Evolutionary conservation across 2,329 filamentous ascomycete genomes (phyloP).

Genomic region (Lecanosticta acicola): DNA sequence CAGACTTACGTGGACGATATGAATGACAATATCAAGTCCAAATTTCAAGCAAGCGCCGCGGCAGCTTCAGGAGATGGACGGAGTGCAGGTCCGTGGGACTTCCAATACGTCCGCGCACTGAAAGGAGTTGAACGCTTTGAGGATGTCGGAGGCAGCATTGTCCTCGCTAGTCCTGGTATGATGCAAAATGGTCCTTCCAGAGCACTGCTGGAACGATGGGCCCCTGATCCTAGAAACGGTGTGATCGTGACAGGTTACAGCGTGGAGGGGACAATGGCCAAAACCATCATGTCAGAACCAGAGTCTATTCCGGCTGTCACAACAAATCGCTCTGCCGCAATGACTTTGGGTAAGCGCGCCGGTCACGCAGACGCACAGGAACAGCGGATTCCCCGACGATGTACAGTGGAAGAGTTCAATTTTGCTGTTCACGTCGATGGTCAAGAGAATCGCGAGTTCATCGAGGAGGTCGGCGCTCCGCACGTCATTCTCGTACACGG

Average conservation of each 20-base stretch:
- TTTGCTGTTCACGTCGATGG: slow-evolving; percentile 97
- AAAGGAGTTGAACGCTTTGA: slow-evolving; percentile 94
- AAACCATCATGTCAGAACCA: slow-evolving; percentile 89
- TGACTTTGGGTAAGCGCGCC: slow-evolving; percentile 28
- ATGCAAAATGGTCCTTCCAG: slow-evolving; percentile 92
- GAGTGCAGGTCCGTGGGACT: slow-evolving; percentile 82
- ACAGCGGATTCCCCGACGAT: slow-evolving; percentile 84
- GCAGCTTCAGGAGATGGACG: slow-evolving; percentile 73
- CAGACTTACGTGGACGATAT: slow-evolving; percentile 97
- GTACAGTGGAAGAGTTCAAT: slow-evolving; percentile 88
- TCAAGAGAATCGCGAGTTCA: slow-evolving; percentile 91
- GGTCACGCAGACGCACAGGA: slow-evolving; percentile 62
- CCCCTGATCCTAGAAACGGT: slow-evolving; percentile 93
- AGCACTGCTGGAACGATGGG: slow-evolving; percentile 90
- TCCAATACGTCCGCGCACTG: slow-evolving; percentile 85
- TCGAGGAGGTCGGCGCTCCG: slow-evolving; percentile 85
- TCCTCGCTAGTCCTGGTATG: slow-evolving; percentile 98
- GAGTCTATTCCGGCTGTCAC: slow-evolving; percentile 94
- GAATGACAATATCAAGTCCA: slow-evolving; percentile 97
- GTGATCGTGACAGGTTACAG: slow-evolving; percentile 98
- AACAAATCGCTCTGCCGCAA: slow-evolving; percentile 43
- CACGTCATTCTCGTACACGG: slow-evolving; percentile 97
- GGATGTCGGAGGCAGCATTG: slow-evolving; percentile 90
- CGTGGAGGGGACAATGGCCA: slow-evolving; percentile 97
- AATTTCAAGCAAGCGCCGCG: slow-evolving; percentile 82